These are phyloP conservation scores for Sisymbrium irio DNA, from an alignment of 345 rosid genomes.

Conservation along the genomic window DNA sequence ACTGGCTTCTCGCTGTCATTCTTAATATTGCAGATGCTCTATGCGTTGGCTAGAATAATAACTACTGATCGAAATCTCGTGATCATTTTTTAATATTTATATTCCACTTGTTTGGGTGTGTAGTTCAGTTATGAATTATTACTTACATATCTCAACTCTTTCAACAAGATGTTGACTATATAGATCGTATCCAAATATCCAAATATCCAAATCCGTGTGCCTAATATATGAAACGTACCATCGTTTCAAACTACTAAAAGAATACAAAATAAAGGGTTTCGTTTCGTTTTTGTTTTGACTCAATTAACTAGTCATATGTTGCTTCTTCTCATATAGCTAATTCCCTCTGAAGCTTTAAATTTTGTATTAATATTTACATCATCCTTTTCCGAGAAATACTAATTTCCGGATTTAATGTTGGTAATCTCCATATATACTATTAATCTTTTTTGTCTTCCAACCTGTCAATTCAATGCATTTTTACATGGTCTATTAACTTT, in stretches of 20 bases:
- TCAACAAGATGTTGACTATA: neutral
- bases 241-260: neutral
- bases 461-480: conserved; percentile 25
- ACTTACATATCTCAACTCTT: conserved; percentile 11
- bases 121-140: conserved; percentile 1
- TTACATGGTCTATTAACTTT: conserved; percentile 22
- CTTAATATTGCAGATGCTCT: conserved; percentile 5
- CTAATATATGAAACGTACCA: neutral
- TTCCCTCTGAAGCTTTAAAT: neutral
- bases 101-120: conserved; percentile 8
- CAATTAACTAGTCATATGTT: neutral
- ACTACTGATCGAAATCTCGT: conserved; percentile 17
- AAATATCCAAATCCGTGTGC: neutral
- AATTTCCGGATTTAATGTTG: neutral
- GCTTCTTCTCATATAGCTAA: neutral
- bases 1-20: conserved; percentile 32
- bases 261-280: neutral
- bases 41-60: conserved; percentile 12
- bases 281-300: neutral
- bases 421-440: conserved; percentile 1
- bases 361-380: neutral
- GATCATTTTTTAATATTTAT: conserved; percentile 12
- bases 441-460: conserved; percentile 5
- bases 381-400: neutral
- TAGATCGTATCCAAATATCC: neutral